Percentiles rank a stretch among this genome's conserved stretches.
These are phyloP conservation scores for Penicillium longicatenatum DNA, from an alignment of 495 filamentous ascomycete species.

Conservation along the genomic window DNA sequence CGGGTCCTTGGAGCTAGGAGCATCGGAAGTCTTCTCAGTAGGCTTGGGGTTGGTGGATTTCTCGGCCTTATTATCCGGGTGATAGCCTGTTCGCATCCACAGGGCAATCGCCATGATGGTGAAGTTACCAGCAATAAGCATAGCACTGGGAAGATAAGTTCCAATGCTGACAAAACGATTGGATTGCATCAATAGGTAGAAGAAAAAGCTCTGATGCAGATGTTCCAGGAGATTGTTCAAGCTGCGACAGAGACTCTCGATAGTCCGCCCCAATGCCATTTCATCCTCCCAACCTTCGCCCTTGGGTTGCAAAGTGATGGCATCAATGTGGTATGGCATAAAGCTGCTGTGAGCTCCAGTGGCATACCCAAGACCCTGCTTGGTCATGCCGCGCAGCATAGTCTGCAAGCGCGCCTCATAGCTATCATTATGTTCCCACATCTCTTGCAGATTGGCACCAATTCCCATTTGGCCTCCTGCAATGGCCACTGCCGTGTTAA, in stretches of 20 bases:
- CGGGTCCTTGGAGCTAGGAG: constrained; percentile 20
- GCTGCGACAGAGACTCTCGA: constrained; percentile 87
- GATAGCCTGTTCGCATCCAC: constrained; percentile 81
- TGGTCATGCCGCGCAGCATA: constrained; percentile 91
- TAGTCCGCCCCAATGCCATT: constrained; percentile 85
- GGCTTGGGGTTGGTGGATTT: constrained; percentile 14
- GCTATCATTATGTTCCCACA: constrained; percentile 79
- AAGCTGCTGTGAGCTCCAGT: constrained; percentile 91
- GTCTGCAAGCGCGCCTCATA: constrained; percentile 84
- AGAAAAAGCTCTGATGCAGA: constrained; percentile 98
- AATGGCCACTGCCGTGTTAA: constrained; percentile 90
- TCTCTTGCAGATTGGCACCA: constrained; percentile 76
- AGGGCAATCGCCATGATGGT: constrained; percentile 91
- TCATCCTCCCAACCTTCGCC: constrained; percentile 96
- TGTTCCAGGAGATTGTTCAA: constrained; percentile 96
- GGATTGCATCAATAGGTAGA: constrained; percentile 89
- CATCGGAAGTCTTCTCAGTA: constrained; percentile 28
- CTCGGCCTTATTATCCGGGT: constrained; percentile 29
- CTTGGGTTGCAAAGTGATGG: constrained; percentile 86
- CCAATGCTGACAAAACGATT: constrained; percentile 97
- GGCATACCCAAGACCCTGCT: constrained; percentile 86
- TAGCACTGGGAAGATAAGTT: constrained; percentile 94
- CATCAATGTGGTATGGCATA: constrained; percentile 97
- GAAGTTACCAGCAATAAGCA: constrained; percentile 92
- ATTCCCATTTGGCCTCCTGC: constrained; percentile 93